Conservation (phyloP, 208 protist genomes). For the Acanthamoeba lenticulata region DNA sequence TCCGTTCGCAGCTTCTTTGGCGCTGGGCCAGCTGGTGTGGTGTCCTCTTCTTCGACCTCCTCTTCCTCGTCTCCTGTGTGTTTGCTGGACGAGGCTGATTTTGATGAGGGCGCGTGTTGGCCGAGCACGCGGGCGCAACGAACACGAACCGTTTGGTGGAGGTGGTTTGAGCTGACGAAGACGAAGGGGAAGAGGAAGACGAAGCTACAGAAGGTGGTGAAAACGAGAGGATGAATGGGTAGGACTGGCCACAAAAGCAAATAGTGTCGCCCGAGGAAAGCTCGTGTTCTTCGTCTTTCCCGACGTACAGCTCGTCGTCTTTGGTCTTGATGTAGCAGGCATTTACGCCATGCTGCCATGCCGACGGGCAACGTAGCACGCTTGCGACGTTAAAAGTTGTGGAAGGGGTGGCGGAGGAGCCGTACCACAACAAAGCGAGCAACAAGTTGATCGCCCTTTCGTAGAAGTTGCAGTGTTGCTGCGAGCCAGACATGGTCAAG, state of each 20-base stretch:
- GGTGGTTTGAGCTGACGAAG: too few species aligned
- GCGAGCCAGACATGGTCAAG: too few species aligned
- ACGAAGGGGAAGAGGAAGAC: neutral
- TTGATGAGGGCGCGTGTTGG: too few species aligned
- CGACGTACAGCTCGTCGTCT: neutral
- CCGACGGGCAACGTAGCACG: neutral
- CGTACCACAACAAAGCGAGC: neutral
- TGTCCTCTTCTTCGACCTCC: neutral
- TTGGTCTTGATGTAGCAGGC: neutral
- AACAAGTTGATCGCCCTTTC: neutral
- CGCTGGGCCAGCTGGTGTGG: neutral
- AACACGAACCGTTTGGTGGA: too few species aligned
- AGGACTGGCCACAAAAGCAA: conserved; percentile 17
- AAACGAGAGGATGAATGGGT: conserved; percentile 3
- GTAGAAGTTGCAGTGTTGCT: too few species aligned
- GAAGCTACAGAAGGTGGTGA: neutral
- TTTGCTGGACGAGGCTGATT: too few species aligned
- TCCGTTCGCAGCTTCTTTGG: neutral
- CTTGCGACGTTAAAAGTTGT: neutral
- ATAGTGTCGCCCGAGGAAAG: conserved; percentile 41
- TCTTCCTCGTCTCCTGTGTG: neutral
- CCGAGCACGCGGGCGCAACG: too few species aligned
- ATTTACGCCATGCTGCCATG: neutral
- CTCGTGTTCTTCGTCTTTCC: neutral
- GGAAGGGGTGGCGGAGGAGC: neutral